Evolutionary conservation across 306 rosid species (phyloP).

Genomic region (Clitoria ternatea): DNA sequence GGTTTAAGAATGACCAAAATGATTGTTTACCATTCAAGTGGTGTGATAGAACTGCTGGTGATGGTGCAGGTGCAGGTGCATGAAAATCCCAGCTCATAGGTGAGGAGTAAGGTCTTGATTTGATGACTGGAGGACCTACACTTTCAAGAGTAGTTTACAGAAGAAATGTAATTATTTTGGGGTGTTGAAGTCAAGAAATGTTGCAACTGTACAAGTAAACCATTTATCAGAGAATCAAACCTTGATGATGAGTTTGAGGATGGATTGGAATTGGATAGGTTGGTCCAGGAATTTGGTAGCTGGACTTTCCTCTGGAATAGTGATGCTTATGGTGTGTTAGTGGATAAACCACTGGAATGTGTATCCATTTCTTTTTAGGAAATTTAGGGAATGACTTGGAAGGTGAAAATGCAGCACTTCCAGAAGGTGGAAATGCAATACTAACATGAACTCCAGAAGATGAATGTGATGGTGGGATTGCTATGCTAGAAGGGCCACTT

Average conservation of each 20-base stretch:
- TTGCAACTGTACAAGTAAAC: background rate
- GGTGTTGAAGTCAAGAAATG: slow-evolving; percentile 1
- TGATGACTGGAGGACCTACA: slow-evolving; percentile 47
- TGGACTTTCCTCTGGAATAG: slow-evolving; percentile 29
- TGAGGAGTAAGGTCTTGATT: slow-evolving; percentile 36
- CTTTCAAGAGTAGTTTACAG: background rate
- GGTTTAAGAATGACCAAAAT: slow-evolving; percentile 3
- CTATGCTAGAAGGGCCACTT: slow-evolving; percentile 21
- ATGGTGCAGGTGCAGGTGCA: slow-evolving; percentile 33
- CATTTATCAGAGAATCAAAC: slow-evolving; percentile 33
- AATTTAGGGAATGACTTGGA: slow-evolving; percentile 30
- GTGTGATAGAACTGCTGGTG: slow-evolving; percentile 39
- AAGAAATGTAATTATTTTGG: background rate
- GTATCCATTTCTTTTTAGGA: slow-evolving; percentile 42
- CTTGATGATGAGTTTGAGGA: slow-evolving; percentile 53
- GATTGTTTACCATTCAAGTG: slow-evolving; percentile 41
- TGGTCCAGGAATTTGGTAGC: slow-evolving; percentile 37
- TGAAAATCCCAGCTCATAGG: slow-evolving; percentile 29
- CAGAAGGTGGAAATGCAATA: background rate
- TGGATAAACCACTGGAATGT: slow-evolving; percentile 36
- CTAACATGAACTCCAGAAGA: slow-evolving; percentile 10
- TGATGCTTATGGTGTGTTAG: slow-evolving; percentile 36
- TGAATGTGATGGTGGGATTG: slow-evolving; percentile 41
- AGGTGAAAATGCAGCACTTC: background rate
- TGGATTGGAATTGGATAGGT: slow-evolving; percentile 23